These are phyloP conservation scores for Dactylonectria macrodidyma DNA, from an alignment of 2,329 filamentous ascomycete species.

Conservation along the genomic window DNA sequence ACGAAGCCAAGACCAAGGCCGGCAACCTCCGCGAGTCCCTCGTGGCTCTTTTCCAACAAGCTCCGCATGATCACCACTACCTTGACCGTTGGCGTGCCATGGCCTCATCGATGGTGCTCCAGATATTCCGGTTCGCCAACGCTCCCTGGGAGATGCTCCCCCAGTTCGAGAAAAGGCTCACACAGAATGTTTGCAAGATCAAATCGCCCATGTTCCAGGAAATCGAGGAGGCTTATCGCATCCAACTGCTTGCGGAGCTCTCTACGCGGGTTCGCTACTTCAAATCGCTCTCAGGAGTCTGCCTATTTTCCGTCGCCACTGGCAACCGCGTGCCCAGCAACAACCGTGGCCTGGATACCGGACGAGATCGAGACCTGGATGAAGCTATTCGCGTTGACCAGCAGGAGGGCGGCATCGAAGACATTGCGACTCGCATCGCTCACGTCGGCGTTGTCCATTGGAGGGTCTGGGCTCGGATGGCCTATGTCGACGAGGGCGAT, in stretches of 20 bases:
- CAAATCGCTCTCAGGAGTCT: conserved; percentile 66
- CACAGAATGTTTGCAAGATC: conserved; percentile 60
- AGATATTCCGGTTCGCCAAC: conserved; percentile 71
- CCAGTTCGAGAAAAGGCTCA: conserved; percentile 65
- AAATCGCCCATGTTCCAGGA: conserved; percentile 62
- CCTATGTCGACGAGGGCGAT: conserved; percentile 70
- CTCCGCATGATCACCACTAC: conserved; percentile 58
- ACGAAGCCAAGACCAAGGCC: conserved; percentile 60
- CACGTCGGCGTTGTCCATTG: conserved; percentile 91
- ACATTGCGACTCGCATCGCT: conserved; percentile 83
- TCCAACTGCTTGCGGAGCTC: conserved; percentile 64
- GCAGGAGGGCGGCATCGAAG: conserved; percentile 70
- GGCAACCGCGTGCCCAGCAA: conserved; percentile 62
- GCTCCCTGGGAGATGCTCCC: conserved; percentile 64
- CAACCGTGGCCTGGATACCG: conserved; percentile 53
- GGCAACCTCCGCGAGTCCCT: conserved; percentile 68
- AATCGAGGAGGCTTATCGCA: conserved; percentile 65
- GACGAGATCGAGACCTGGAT: conserved; percentile 52
- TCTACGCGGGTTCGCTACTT: conserved; percentile 67
- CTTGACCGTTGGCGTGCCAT: conserved; percentile 67
- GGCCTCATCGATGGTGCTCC: conserved; percentile 67
- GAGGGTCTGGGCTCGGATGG: conserved; percentile 86
- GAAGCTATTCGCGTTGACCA: conserved; percentile 58
- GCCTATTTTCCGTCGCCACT: conserved; percentile 70
- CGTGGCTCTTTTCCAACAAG: conserved; percentile 68